Conservation (phyloP, 2,329 filamentous ascomycete species). For the Exophiala sp. region DNA sequence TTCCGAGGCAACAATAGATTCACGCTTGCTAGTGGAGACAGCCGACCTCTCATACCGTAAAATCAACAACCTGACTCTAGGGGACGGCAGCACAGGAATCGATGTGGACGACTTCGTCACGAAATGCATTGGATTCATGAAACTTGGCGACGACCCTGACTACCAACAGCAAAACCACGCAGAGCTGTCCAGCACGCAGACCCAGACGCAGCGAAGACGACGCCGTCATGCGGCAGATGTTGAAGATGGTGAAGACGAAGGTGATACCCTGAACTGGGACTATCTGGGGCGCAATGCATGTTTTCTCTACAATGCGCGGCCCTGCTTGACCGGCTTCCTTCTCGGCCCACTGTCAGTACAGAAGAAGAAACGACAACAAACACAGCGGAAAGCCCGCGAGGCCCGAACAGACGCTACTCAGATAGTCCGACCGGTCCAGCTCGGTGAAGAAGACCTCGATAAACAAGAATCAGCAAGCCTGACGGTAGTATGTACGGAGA, state of each 20-base stretch:
- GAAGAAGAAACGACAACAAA: conserved; percentile 67
- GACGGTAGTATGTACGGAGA: conserved; percentile 69
- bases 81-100: conserved; percentile 66
- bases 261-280: conserved; percentile 78
- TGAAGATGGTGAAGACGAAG: conserved; percentile 55
- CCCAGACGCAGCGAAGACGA: conserved; percentile 41
- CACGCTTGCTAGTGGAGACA: conserved; percentile 72
- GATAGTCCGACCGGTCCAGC: conserved; percentile 67
- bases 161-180: not conserved
- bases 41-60: conserved; percentile 77
- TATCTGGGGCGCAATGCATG: conserved; percentile 73
- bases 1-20: conserved; percentile 82
- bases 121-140: conserved; percentile 86
- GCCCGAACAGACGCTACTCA: conserved; percentile 62
- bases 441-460: conserved; percentile 67
- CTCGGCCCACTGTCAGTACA: conserved; percentile 84
- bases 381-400: conserved; percentile 65
- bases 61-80: conserved; percentile 65
- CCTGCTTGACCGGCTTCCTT: conserved; percentile 73
- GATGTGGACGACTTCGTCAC: conserved; percentile 89
- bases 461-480: conserved; percentile 73
- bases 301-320: conserved; percentile 65
- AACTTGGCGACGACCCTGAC: conserved; percentile 49
- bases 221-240: conserved; percentile 55
- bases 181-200: conserved; percentile 35